Evolutionary conservation across 2,329 filamentous ascomycete species (phyloP).

Genomic region (Coniochaeta prunicola): DNA sequence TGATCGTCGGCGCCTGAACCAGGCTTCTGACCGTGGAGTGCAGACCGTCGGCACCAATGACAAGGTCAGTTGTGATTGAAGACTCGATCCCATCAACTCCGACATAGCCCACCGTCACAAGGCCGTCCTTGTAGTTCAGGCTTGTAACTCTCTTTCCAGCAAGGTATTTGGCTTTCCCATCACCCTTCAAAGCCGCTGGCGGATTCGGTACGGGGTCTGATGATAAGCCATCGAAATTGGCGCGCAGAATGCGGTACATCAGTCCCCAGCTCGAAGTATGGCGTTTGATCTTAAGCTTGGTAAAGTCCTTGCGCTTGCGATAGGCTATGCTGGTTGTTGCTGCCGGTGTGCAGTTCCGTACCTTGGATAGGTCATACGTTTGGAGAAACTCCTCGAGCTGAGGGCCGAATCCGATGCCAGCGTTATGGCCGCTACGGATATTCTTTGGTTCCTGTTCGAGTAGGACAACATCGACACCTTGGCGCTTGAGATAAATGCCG

Average conservation of each 20-base stretch:
- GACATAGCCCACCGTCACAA: constrained; percentile 12
- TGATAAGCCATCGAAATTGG: constrained; percentile 28
- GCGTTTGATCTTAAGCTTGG: constrained; percentile 14
- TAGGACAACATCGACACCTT: constrained; percentile 25
- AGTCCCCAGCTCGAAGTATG: constrained; percentile 33
- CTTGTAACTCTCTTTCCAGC: constrained; percentile 14
- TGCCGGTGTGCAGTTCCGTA: constrained; percentile 8
- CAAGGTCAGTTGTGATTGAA: constrained; percentile 25
- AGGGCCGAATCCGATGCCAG: constrained; percentile 28
- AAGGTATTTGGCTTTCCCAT: constrained; percentile 14
- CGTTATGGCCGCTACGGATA: constrained; percentile 29
- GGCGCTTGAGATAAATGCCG: constrained; percentile 23
- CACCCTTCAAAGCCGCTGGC: constrained; percentile 8
- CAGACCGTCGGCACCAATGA: constrained; percentile 22
- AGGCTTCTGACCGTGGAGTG: constrained; percentile 20
- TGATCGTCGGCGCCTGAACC: constrained; percentile 10
- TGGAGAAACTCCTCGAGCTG: constrained; percentile 25
- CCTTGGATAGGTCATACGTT: constrained; percentile 22
- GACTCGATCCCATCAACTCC: constrained; percentile 16
- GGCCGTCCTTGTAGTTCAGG: constrained; percentile 7
- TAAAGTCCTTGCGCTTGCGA: constrained; percentile 8
- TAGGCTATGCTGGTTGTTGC: constrained; percentile 8
- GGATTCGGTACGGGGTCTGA: constrained; percentile 15
- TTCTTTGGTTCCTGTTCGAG: constrained; percentile 28
- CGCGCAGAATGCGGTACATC: constrained; percentile 29